Evolutionary conservation across 73 alveolate genomes (phyloP).

Genomic region (Paraurostyla sp.): DNA sequence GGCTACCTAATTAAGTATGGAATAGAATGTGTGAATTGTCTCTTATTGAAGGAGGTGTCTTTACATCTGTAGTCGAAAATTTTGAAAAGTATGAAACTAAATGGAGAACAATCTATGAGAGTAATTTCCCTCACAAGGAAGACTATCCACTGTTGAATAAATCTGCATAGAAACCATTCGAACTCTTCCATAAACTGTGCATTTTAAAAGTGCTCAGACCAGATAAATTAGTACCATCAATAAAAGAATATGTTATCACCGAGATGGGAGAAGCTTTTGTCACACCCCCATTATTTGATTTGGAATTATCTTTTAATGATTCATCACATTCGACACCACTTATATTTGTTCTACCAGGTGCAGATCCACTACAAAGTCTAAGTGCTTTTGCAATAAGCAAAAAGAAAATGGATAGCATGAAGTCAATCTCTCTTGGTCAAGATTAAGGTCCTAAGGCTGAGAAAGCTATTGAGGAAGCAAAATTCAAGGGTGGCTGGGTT

Average conservation of each 20-base stretch:
- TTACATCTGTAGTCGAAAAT: not conserved
- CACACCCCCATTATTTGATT: constrained; percentile 98
- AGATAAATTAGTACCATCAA: constrained; percentile 90
- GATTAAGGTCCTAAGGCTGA: constrained; percentile 97
- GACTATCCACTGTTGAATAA: constrained; percentile 85
- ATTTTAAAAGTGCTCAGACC: constrained; percentile 90
- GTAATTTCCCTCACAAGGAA: constrained; percentile 82
- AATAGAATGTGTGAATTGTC: constrained; percentile 54
- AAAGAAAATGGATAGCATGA: constrained; percentile 80
- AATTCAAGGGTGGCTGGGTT: constrained; percentile 76
- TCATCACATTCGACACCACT: constrained; percentile 96
- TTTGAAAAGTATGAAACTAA: constrained; percentile 66
- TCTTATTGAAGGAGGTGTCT: constrained; percentile 12
- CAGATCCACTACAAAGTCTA: constrained; percentile 95
- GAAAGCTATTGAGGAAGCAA: constrained; percentile 83
- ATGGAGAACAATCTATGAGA: constrained; percentile 87
- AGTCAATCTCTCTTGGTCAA: constrained; percentile 94
- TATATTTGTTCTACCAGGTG: constrained; percentile 98
- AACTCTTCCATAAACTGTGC: constrained; percentile 84
- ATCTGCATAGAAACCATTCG: constrained; percentile 64
- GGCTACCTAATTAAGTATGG: constrained; percentile 71
- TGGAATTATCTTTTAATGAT: constrained; percentile 96
- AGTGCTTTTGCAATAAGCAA: constrained; percentile 75
- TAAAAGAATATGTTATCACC: constrained; percentile 83
- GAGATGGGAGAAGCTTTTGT: constrained; percentile 93